Conservation (phyloP, 371 early-diverging fungal species). For the Mortierella sp. region DNA sequence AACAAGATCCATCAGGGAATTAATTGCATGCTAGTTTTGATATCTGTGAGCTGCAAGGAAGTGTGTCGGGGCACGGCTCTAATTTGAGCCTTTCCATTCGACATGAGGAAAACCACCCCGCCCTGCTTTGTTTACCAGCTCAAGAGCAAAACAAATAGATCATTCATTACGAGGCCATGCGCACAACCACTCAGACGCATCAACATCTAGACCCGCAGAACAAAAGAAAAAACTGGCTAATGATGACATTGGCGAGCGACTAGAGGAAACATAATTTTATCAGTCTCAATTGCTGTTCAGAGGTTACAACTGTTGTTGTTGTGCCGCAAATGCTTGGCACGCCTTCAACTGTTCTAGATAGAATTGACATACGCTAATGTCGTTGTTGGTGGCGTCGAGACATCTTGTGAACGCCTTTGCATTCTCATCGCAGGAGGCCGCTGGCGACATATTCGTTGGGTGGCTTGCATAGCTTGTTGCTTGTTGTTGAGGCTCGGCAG, state of each 20-base stretch:
- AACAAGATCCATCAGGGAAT: background rate
- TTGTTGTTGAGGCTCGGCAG: conserved; percentile 56
- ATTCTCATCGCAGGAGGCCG: conserved; percentile 81
- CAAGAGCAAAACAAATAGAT: background rate
- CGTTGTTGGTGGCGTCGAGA: conserved; percentile 84
- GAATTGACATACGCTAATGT: conserved; percentile 86
- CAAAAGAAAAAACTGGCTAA: background rate
- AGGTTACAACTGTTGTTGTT: conserved; percentile 14
- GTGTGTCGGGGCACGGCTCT: background rate
- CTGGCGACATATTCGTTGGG: conserved; percentile 45
- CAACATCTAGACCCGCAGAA: too few relatives aligned
- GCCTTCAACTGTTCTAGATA: conserved; percentile 90
- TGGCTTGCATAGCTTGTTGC: conserved; percentile 7
- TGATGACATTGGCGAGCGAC: background rate
- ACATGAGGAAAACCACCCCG: background rate
- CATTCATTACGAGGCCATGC: background rate
- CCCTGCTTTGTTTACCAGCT: too few relatives aligned
- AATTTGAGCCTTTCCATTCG: background rate
- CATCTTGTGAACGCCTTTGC: conserved; percentile 89
- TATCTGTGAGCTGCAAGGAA: background rate
- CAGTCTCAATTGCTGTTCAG: too few relatives aligned
- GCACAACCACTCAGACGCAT: background rate
- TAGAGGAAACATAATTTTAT: too few relatives aligned
- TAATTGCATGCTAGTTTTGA: background rate
- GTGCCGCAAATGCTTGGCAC: conserved; percentile 80